Conservation (phyloP, 169 alveolate species). For the Cryptosporidium viatorum region DNA sequence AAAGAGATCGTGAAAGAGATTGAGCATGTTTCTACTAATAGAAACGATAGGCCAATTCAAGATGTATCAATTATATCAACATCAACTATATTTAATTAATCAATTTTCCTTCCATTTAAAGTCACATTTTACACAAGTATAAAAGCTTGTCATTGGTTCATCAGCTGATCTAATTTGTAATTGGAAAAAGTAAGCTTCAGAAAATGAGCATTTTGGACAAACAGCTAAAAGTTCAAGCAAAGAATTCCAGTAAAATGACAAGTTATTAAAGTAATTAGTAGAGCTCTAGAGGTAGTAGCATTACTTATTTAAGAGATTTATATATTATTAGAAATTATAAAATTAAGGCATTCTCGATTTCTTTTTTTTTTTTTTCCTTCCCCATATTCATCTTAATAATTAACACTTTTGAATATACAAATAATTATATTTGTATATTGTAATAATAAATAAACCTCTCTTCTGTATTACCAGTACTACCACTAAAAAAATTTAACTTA, state of each 20-base stretch:
- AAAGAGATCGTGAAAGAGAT: constrained; percentile 92
- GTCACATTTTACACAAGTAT: constrained; percentile 84
- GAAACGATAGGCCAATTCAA: constrained; percentile 84
- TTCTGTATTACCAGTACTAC: not conserved
- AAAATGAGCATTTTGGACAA: constrained; percentile 86
- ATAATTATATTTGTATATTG: too few species aligned
- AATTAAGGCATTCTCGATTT: not conserved
- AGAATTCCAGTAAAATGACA: not conserved
- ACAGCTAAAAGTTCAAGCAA: constrained; percentile 76
- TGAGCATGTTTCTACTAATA: constrained; percentile 88
- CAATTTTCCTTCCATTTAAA: constrained; percentile 84
- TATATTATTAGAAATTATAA: constrained; percentile 76
- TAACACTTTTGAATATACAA: not conserved
- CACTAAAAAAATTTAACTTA: not conserved
- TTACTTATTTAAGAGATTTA: constrained; percentile 82
- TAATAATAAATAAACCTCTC: not conserved
- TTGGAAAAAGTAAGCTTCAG: constrained; percentile 86
- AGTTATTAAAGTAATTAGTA: not conserved
- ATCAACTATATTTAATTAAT: constrained; percentile 14
- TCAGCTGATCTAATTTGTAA: constrained; percentile 90
- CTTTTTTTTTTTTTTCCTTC: too few species aligned
- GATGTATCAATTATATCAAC: constrained; percentile 79
- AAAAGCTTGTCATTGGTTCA: constrained; percentile 90
- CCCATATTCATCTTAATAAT: not conserved
- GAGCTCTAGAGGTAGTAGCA: constrained; percentile 74